Evolutionary conservation across 768 basidiomycete species (phyloP).

Genomic region (Suillus bovinus): DNA sequence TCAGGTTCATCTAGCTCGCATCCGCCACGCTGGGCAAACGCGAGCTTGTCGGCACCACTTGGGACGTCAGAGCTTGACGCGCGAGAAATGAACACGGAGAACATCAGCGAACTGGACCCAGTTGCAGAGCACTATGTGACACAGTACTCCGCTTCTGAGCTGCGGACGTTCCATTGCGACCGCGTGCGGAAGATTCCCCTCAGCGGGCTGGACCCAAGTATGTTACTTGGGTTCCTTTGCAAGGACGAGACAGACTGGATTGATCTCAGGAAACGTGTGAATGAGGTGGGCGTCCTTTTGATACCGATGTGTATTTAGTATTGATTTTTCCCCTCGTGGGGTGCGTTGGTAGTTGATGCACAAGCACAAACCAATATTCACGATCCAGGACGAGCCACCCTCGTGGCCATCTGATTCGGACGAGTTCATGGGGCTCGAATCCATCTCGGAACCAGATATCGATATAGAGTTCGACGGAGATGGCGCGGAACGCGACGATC

Average conservation of each 20-base stretch:
- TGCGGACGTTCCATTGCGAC: constrained; percentile 96
- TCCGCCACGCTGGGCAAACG: constrained; percentile 27
- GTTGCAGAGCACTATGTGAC: constrained; percentile 64
- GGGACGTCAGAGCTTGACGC: constrained; percentile 36
- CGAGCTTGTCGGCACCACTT: constrained; percentile 23
- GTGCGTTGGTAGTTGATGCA: constrained; percentile 26
- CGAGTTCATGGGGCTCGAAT: constrained; percentile 73
- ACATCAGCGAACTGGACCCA: constrained; percentile 38
- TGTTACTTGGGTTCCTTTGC: constrained; percentile 93
- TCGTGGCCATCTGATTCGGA: constrained; percentile 78
- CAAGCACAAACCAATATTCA: constrained; percentile 75
- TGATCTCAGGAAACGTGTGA: constrained; percentile 72
- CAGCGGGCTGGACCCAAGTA: constrained; percentile 89
- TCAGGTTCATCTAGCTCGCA: constrained; percentile 33
- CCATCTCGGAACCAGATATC: constrained; percentile 76
- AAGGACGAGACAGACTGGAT: constrained; percentile 83
- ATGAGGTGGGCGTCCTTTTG: constrained; percentile 54
- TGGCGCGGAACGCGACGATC: constrained; percentile 34
- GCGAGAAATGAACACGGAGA: constrained; percentile 36
- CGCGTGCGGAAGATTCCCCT: constrained; percentile 93
- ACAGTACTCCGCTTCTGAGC: constrained; percentile 71
- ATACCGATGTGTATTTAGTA: not conserved
- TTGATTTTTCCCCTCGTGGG: constrained; percentile 9
- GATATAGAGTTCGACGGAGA: constrained; percentile 57
- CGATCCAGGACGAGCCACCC: constrained; percentile 86